Base-by-base conservation (phyloP, 1,284 basidiomycete species). In the Somion occarium region DNA sequence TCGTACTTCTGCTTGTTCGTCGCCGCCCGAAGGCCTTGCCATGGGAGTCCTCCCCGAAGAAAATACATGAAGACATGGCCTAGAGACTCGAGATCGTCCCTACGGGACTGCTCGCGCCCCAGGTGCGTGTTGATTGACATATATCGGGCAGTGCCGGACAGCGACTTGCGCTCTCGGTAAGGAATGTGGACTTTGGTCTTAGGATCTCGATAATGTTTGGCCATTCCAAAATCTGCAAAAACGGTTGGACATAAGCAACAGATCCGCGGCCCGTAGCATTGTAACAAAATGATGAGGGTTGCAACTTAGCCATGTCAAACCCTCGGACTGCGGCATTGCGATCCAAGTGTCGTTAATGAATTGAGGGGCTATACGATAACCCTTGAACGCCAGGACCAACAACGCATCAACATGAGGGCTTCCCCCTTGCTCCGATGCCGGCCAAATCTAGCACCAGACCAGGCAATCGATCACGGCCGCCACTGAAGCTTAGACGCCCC, bases 31-130 rank as follows among this genome's bases (percentile, higher is more conserved):
- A 98, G 78, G 47, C 94, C 94, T 69, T 97, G 94, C 94, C 94
- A 97, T 27, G 94, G 93, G 45, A 97, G 79, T 46, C 91, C 88
- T 39, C 94, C 94, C 15, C 94, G 85, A 62, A 97, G 73, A 73
- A 97, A 97, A 72, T 97, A 97, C 92, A 98, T 96, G 74, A 98
- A 98, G 49, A 99, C 95, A 69, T 99, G 93, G 0, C 95, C 94
- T 50, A 97, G 74, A 24, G 92, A 93, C 71, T 97, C 94, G 56
- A 97, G 74, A 69, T 98, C 94, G 67, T 98, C 94, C 58, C 94
- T 79, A 57, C 94, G 85, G 44, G 92, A 93, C 73, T 81, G 79
- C 74, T 93, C 92, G 59, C 93, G 84, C 39, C 96, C 96, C 61
- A 98, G 76, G 69, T 98, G 96, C 20, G 96, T 98, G 72, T 98